Percentiles rank a stretch among this genome's conserved stretches.
phyloP scores from a whole-genome alignment of 2,329 filamentous ascomycete species.

The Pyricularia pennisetigena region DNA sequence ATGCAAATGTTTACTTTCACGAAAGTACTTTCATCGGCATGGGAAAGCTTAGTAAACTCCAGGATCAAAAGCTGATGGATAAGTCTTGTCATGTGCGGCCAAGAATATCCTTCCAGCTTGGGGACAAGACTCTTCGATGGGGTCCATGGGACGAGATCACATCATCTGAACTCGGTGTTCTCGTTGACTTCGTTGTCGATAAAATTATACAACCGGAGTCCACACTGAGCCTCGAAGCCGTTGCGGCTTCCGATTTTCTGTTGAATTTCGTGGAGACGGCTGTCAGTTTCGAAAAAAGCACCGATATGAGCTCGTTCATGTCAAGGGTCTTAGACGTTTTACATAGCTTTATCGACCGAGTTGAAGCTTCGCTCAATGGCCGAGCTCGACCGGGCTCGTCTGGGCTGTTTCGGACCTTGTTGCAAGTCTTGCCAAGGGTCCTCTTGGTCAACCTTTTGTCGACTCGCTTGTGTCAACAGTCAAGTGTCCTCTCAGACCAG shows the following conservation, averaged over 20 bases:
- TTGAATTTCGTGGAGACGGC: constrained; percentile 35
- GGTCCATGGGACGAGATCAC: constrained; percentile 44
- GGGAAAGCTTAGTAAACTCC: constrained; percentile 33
- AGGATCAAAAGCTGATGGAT: constrained; percentile 19
- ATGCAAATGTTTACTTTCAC: constrained; percentile 47
- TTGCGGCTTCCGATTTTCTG: constrained; percentile 32
- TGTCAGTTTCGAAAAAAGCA: constrained; percentile 26
- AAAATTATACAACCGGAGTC: constrained; percentile 13
- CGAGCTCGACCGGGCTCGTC: background rate
- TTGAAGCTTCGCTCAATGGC: constrained; percentile 15
- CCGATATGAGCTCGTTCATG: constrained; percentile 29
- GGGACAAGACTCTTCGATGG: constrained; percentile 42
- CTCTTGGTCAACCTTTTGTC: constrained; percentile 26
- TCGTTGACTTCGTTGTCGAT: constrained; percentile 49
- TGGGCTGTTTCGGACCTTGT: constrained; percentile 15
- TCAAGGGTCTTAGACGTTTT: constrained; percentile 33
- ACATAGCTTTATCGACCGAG: constrained; percentile 26
- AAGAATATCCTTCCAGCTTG: constrained; percentile 32
- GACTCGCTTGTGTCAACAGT: constrained; percentile 31
- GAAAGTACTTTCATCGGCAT: constrained; percentile 48
- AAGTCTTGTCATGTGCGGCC: constrained; percentile 18
- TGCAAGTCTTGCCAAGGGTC: constrained; percentile 26
- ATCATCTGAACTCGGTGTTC: constrained; percentile 51
- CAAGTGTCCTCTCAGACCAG: constrained; percentile 19
- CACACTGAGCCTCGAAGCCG: background rate